Conservation (phyloP, 1,139 yeast genomes). For the Meyerozyma carpophila region DNA sequence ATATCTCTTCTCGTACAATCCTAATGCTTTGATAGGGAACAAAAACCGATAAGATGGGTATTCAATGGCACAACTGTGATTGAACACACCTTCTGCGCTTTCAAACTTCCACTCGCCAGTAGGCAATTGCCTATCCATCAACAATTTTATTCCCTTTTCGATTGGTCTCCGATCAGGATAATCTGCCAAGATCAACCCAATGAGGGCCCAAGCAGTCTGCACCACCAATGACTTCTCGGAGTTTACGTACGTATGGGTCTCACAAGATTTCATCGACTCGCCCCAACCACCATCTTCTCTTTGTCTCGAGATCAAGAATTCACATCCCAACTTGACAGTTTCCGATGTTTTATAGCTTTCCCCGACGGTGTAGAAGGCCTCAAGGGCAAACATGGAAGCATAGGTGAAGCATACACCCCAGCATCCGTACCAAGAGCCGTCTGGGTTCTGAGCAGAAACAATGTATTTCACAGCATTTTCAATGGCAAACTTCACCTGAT, state of each 20-base stretch:
- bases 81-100: constrained; percentile 91
- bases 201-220: constrained; percentile 90
- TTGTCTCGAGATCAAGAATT: constrained; percentile 73
- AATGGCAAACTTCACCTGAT: constrained; percentile 64
- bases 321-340: constrained; percentile 72
- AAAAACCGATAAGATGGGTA: constrained; percentile 90
- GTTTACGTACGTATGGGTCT: constrained; percentile 70
- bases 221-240: constrained; percentile 63
- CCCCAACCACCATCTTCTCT: constrained; percentile 96
- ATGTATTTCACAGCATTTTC: constrained; percentile 72
- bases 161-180: constrained; percentile 71
- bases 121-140: constrained; percentile 62
- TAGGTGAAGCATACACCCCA: constrained; percentile 98
- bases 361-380: constrained; percentile 75
- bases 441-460: constrained; percentile 56
- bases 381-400: constrained; percentile 97
- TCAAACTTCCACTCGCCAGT: constrained; percentile 88
- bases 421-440: constrained; percentile 97
- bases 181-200: constrained; percentile 73
- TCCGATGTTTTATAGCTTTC: constrained; percentile 56
- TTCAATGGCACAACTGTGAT: constrained; percentile 87
- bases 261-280: constrained; percentile 81
- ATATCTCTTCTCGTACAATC: constrained; percentile 51
- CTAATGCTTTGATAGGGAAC: constrained; percentile 90
- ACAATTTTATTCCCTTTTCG: constrained; percentile 53